Evolutionary conservation across 495 filamentous ascomycete genomes (phyloP), one percentile per base, ranked within the genome.

Genomic region (Aspergillus kassunensis): DNA sequence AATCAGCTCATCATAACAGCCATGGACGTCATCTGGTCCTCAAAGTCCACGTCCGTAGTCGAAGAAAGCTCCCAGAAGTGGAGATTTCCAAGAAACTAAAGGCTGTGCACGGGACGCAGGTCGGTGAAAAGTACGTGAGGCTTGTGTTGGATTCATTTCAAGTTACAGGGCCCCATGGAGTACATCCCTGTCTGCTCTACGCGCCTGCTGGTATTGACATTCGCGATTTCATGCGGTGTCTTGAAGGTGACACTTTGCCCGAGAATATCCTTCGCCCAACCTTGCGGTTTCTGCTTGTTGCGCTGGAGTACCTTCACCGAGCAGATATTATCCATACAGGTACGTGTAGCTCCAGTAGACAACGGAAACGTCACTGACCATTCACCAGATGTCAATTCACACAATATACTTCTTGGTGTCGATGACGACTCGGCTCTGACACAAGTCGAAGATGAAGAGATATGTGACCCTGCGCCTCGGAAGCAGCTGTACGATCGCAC

Each of bases 261-360:
- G 49, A 51, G 29, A 40, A 25, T 13, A 54, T 69, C 12, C 59
- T 74, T 2, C 61, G 48, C 7, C 50, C 56, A 21, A 44, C 64
- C 3, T 58, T 75, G 0, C 49, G 56, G 0, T 64, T 49, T 18
- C 27, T 79, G 6, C 62, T 78, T 18, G 52, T 59, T 35, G 72
- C 64, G 0, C 54, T 78, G 41, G 66, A 76, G 36, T 74, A 64
- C 44, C 54, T 78, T 0, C 73, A 77, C 43, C 59, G 56, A n/a
- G 64, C 61, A 19, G 30, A 63, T 5, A 36, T 76, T 4, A 64
- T 76, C 13, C 74, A 80, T 54, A 72, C 72, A 10, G 75, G 72
- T 75, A 54, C 31, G 41, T 23, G 25, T 12, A 39, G 23, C 16
- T 18, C 25, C 16, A 39, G 9, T n/a, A 25, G 23, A n/a, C 15